phyloP scores from a whole-genome alignment of 192 early-diverging fungal genomes.

The Coemansia sp. region DNA sequence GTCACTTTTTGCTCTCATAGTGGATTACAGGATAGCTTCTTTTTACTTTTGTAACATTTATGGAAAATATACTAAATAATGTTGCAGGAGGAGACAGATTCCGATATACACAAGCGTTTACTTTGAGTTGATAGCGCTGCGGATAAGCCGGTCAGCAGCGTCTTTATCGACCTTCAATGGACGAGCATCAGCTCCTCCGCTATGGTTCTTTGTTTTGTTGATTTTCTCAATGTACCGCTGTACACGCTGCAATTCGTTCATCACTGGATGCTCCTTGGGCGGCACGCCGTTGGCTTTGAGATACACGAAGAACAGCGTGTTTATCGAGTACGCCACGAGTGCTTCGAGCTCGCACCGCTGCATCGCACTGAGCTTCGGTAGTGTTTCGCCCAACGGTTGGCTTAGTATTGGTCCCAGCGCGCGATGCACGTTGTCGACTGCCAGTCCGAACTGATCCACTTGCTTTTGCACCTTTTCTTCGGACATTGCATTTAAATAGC shows the following conservation, averaged over 20 bases:
- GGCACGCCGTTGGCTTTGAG: slow-evolving; percentile 59
- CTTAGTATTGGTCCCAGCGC: slow-evolving; percentile 34
- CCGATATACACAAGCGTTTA: slow-evolving; percentile 6
- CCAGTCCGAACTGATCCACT: slow-evolving; percentile 33
- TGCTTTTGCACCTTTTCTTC: slow-evolving; percentile 36
- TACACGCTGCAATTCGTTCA: slow-evolving; percentile 56
- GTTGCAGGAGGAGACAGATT: no score
- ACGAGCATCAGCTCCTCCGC: slow-evolving; percentile 15
- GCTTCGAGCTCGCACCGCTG: slow-evolving; percentile 60
- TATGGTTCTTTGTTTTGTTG: slow-evolving; percentile 53
- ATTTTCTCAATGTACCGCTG: slow-evolving; percentile 53
- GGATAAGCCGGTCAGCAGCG: slow-evolving; percentile 57
- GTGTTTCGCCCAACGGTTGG: slow-evolving; percentile 46
- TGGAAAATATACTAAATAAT: background rate
- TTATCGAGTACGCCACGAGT: slow-evolving; percentile 57
- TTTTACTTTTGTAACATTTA: background rate
- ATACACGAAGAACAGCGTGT: slow-evolving; percentile 59
- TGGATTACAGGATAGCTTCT: no score
- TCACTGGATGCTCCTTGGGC: slow-evolving; percentile 57
- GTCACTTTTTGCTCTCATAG: no score
- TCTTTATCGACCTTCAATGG: slow-evolving; percentile 52
- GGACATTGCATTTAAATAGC: no score
- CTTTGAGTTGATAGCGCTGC: slow-evolving; percentile 33
- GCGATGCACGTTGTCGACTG: slow-evolving; percentile 28
- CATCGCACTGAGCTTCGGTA: slow-evolving; percentile 52